Percentiles rank a stretch among this genome's conserved stretches.
Evolutionary conservation across 2,329 filamentous ascomycete species (phyloP).

Genomic region (Penicillium sp.): DNA sequence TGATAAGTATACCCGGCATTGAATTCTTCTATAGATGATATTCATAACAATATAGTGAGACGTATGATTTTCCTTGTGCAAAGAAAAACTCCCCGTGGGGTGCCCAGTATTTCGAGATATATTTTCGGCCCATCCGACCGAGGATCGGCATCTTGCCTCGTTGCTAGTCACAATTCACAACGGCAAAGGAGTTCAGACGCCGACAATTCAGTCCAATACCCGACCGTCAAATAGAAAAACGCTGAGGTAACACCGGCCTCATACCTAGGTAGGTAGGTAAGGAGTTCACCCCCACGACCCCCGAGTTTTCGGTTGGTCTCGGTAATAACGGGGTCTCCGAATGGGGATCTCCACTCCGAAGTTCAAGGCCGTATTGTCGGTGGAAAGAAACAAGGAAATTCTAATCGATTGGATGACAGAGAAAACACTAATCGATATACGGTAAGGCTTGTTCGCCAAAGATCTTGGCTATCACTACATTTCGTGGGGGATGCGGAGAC

Average conservation of each 20-base stretch:
- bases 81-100: too few relatives aligned
- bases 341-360: not conserved
- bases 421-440: not conserved
- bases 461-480: not conserved
- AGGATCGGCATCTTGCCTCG: too few relatives aligned
- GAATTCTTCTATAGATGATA: too few relatives aligned
- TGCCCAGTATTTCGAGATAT: too few relatives aligned
- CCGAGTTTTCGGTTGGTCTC: slow-evolving; percentile 6
- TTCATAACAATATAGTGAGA: too few relatives aligned
- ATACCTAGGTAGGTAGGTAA: not conserved
- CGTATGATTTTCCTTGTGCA: too few relatives aligned
- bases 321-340: not conserved
- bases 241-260: not conserved
- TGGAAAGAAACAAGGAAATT: not conserved
- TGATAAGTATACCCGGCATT: too few relatives aligned
- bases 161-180: too few relatives aligned
- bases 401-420: not conserved
- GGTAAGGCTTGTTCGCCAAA: not conserved
- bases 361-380: not conserved
- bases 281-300: slow-evolving; percentile 6
- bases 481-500: slow-evolving; percentile 6
- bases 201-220: not conserved
- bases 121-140: too few relatives aligned
- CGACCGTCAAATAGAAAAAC: not conserved
- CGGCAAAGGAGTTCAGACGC: too few relatives aligned